Evolutionary conservation across 2,329 filamentous ascomycete genomes (phyloP).

Genomic region (Ceratocystis harringtonii): DNA sequence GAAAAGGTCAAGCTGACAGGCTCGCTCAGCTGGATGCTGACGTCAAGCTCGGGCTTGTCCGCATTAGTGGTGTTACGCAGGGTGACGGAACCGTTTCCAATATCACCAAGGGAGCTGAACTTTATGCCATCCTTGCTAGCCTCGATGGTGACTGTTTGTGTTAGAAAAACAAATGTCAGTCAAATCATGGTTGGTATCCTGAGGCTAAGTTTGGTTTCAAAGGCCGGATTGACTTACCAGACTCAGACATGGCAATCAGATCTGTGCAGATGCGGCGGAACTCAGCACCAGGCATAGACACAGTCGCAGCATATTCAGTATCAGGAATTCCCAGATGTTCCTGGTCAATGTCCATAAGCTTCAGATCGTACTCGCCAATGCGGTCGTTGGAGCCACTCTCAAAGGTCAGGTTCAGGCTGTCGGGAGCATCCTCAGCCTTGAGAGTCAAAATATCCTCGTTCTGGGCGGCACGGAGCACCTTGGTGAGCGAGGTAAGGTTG

Average conservation of each 20-base stretch:
- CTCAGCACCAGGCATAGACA: constrained; percentile 74
- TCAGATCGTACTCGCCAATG: constrained; percentile 97
- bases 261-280: constrained; percentile 94
- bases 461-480: constrained; percentile 87
- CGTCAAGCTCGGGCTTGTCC: constrained; percentile 73
- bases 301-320: constrained; percentile 91
- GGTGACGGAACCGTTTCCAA: constrained; percentile 86
- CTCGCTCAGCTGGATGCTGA: constrained; percentile 81
- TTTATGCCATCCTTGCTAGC: constrained; percentile 95
- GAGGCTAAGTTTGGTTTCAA: not conserved
- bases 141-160: constrained; percentile 73
- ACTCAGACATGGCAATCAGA: constrained; percentile 82
- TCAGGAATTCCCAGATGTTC: constrained; percentile 97
- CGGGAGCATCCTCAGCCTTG: constrained; percentile 93
- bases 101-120: constrained; percentile 85
- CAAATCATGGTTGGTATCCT: not conserved
- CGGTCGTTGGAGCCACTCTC: constrained; percentile 80
- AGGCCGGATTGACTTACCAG: constrained; percentile 45
- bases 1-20: constrained; percentile 93
- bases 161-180: constrained; percentile 15
- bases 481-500: constrained; percentile 91
- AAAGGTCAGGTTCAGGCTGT: constrained; percentile 89
- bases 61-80: constrained; percentile 77
- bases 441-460: constrained; percentile 89
- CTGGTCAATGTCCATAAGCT: constrained; percentile 99